Evolutionary conservation across 2,329 filamentous ascomycete genomes (phyloP).

Genomic region (Pyrenochaeta sp.): DNA sequence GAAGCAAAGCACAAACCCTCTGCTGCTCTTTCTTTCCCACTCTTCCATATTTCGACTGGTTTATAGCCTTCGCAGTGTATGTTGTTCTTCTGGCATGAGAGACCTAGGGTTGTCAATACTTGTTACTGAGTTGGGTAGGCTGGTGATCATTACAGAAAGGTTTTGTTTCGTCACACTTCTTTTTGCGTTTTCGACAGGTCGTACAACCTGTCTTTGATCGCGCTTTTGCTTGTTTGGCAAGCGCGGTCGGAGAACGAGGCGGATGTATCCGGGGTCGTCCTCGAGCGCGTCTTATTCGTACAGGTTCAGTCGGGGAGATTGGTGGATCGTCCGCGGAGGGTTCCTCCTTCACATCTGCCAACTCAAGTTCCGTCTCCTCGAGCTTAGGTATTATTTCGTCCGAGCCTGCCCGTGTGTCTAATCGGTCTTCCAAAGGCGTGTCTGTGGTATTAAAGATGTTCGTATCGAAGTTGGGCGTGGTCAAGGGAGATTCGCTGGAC

Average conservation of each 20-base stretch:
- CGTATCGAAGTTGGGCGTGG: conserved; percentile 45
- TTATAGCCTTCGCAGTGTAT: conserved; percentile 91
- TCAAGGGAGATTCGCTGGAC: conserved; percentile 49
- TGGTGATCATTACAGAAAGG: conserved; percentile 48
- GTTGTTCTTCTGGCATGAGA: conserved; percentile 93
- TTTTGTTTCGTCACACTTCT: conserved; percentile 64
- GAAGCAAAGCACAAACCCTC: conserved; percentile 55
- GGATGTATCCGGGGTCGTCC: conserved; percentile 86
- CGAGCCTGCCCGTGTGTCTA: conserved; percentile 31
- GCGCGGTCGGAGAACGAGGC: conserved; percentile 63
- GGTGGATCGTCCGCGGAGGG: conserved; percentile 39
- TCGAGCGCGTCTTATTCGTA: conserved; percentile 57
- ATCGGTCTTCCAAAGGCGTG: conserved; percentile 35
- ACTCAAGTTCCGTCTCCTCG: conserved; percentile 59
- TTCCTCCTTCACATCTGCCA: conserved; percentile 48
- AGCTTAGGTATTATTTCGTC: conserved; percentile 60
- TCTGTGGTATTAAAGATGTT: conserved; percentile 30
- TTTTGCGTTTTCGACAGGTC: conserved; percentile 67
- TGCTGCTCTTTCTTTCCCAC: conserved; percentile 77
- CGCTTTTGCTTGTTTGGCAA: conserved; percentile 79
- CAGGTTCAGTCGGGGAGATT: conserved; percentile 45
- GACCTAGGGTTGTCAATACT: conserved; percentile 59
- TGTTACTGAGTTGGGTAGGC: not conserved
- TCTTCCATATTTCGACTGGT: conserved; percentile 85
- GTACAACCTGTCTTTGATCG: conserved; percentile 66